A percentile compares a stretch with the other conserved stretches of the same genome.
Evolutionary conservation across 306 rosid genomes (phyloP).

Genomic region (Cucumis cinereus): DNA sequence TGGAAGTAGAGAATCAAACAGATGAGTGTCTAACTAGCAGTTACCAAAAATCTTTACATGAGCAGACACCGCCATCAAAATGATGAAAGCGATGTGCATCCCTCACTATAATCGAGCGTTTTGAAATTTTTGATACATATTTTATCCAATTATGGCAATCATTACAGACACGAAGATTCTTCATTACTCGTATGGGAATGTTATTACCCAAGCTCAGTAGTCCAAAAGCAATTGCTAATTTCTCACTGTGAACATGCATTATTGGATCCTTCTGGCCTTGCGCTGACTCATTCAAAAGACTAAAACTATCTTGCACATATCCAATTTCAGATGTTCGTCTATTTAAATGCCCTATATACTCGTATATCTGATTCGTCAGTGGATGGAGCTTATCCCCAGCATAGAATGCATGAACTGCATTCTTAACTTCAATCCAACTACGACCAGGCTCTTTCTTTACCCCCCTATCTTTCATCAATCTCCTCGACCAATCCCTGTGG

Average conservation of each 20-base stretch:
- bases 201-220: conserved; percentile 39
- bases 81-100: conserved; percentile 85
- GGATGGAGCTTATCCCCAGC: conserved; percentile 75
- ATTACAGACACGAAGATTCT: conserved; percentile 74
- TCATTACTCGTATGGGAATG: conserved; percentile 48
- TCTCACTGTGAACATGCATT: conserved; percentile 58
- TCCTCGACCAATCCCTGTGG: conserved; percentile 61
- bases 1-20: neutral
- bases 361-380: conserved; percentile 38
- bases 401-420: conserved; percentile 57
- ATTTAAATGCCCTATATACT: conserved; percentile 35
- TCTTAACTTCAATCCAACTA: conserved; percentile 73
- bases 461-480: conserved; percentile 65
- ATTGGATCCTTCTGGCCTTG: conserved; percentile 39
- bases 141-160: conserved; percentile 90
- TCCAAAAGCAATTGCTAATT: conserved; percentile 71
- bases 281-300: conserved; percentile 50
- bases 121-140: conserved; percentile 42
- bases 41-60: conserved; percentile 79
- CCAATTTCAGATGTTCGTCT: conserved; percentile 42
- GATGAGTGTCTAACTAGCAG: neutral
- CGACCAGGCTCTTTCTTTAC: conserved; percentile 86
- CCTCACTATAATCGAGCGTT: conserved; percentile 51
- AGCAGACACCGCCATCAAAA: conserved; percentile 57
- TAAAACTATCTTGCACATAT: conserved; percentile 31